Conservation (phyloP, 106 monocot genomes). For the Phalaenopsis aphrodite region DNA sequence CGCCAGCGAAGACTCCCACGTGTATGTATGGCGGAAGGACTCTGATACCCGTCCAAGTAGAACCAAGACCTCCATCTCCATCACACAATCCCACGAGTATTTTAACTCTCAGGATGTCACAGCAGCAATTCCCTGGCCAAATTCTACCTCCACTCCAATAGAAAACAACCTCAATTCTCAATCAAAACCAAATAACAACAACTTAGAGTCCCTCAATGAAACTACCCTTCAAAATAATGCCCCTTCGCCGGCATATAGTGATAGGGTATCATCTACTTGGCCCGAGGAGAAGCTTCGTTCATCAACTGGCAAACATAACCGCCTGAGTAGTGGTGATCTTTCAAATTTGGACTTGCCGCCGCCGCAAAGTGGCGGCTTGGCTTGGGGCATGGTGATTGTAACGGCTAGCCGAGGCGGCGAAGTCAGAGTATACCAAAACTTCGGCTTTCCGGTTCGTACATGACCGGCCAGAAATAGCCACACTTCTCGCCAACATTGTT, state of each 20-base stretch:
- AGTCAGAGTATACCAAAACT: constrained; percentile 43
- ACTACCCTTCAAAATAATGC: neutral
- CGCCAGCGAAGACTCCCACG: constrained; percentile 49
- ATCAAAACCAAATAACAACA: constrained; percentile 1
- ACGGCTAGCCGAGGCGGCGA: constrained; percentile 38
- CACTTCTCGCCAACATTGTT: neutral
- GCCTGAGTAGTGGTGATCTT: constrained; percentile 1
- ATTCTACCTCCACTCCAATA: neutral
- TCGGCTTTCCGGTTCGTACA: constrained; percentile 16
- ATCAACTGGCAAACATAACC: constrained; percentile 6
- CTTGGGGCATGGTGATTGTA: constrained; percentile 59
- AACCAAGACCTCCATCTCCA: constrained; percentile 9
- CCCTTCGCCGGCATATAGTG: constrained; percentile 1
- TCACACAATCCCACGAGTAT: constrained; percentile 32
- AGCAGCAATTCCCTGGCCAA: constrained; percentile 37
- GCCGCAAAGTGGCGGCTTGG: constrained; percentile 12
- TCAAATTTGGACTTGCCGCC: neutral
- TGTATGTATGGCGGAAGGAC: constrained; percentile 38
- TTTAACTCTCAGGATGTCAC: constrained; percentile 36
- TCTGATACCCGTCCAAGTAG: constrained; percentile 17
- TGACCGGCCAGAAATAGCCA: neutral
- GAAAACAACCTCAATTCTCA: neutral
- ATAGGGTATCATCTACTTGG: constrained; percentile 28
- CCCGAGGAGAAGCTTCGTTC: constrained; percentile 36
- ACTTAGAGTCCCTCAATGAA: neutral